Evolutionary conservation across 441 rosid genomes (phyloP).

Genomic region (Pelargonium myrrhifolium): DNA sequence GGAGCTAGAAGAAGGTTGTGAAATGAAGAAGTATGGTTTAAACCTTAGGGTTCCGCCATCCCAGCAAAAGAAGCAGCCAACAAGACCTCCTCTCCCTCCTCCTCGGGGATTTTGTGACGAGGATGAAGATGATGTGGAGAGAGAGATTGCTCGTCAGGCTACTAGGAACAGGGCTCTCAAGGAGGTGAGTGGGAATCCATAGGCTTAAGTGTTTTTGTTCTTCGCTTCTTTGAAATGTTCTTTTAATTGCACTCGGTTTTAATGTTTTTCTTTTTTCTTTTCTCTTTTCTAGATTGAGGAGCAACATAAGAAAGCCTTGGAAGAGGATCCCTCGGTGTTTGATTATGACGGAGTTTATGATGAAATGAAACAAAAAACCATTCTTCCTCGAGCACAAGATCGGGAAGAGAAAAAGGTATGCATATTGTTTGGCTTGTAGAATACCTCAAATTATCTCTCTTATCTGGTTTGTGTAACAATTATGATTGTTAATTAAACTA

Average conservation of each 20-base stretch:
- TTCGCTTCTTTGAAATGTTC: background rate
- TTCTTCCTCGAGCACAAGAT: slow-evolving; percentile 46
- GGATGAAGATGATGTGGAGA: slow-evolving; percentile 61
- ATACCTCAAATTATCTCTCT: background rate
- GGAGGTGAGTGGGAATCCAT: slow-evolving; percentile 39
- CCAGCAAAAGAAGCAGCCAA: slow-evolving; percentile 41
- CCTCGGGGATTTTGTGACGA: slow-evolving; percentile 46
- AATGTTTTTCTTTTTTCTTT: background rate
- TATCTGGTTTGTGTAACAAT: background rate
- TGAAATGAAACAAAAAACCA: slow-evolving; percentile 58
- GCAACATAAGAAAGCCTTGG: slow-evolving; percentile 71
- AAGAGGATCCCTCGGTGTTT: slow-evolving; percentile 85
- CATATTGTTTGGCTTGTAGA: background rate
- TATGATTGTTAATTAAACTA: too few relatives aligned
- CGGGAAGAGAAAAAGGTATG: slow-evolving; percentile 64
- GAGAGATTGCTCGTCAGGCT: slow-evolving; percentile 70
- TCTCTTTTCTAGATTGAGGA: slow-evolving; percentile 51
- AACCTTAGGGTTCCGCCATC: slow-evolving; percentile 63
- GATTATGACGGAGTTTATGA: slow-evolving; percentile 85
- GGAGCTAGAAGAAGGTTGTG: background rate
- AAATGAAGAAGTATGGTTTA: slow-evolving; percentile 78
- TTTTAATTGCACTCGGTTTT: background rate
- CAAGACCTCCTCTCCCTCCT: slow-evolving; percentile 42
- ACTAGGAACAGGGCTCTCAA: slow-evolving; percentile 63
- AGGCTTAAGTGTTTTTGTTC: background rate